Percentiles rank a stretch among this genome's conserved stretches.
phyloP scores from a whole-genome alignment of 2,329 filamentous ascomycete genomes.

The Gnomoniopsis smithogilvyi region DNA sequence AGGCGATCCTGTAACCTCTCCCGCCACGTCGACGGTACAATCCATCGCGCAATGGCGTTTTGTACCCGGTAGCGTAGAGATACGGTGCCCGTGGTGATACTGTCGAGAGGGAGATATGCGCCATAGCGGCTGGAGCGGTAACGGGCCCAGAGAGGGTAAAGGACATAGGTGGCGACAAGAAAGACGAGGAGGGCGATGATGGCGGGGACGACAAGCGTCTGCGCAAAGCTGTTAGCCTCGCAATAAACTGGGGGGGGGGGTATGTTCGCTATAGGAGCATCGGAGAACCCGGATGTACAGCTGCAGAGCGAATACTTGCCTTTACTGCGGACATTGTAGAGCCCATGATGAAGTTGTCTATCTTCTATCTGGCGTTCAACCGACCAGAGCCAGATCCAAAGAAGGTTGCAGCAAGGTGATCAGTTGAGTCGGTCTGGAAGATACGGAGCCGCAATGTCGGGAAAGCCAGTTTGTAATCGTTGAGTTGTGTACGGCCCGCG shows the following conservation, averaged over 20 bases:
- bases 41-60: slow-evolving; percentile 33
- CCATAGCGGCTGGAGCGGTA: slow-evolving; percentile 65
- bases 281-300: not conserved
- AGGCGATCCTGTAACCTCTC: slow-evolving; percentile 34
- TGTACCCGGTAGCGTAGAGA: slow-evolving; percentile 52
- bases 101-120: slow-evolving; percentile 69
- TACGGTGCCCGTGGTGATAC: slow-evolving; percentile 55
- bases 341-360: slow-evolving; percentile 32
- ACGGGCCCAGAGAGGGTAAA: slow-evolving; percentile 66
- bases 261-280: not conserved
- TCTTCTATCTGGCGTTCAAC: not conserved
- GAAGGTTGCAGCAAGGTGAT: not conserved
- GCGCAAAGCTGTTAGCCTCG: slow-evolving; percentile 2
- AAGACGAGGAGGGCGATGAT: slow-evolving; percentile 68
- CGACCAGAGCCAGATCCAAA: not conserved
- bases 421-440: not conserved
- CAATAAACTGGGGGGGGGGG: not conserved
- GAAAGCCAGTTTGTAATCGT: not conserved
- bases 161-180: slow-evolving; percentile 59
- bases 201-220: slow-evolving; percentile 71
- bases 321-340: slow-evolving; percentile 27
- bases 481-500: not conserved
- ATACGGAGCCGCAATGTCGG: not conserved
- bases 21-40: slow-evolving; percentile 48
- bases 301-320: not conserved